Conservation (phyloP, 1,139 yeast species). For the Pneumocystis murina region DNA sequence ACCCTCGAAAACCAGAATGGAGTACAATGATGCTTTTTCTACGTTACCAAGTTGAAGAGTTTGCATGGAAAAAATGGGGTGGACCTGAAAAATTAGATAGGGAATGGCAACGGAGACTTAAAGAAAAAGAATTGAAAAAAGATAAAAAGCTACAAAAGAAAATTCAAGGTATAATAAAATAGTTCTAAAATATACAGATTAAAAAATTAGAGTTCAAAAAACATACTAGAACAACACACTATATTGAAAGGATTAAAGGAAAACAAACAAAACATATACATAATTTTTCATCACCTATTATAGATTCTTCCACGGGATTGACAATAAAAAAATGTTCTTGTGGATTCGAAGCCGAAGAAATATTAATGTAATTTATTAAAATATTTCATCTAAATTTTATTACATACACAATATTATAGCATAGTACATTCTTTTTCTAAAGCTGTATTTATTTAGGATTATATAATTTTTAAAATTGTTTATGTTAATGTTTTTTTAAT, state of each 20-base stretch:
- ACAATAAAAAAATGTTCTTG: neutral
- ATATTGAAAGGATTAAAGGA: neutral
- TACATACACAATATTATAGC: neutral
- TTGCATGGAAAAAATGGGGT: conserved; percentile 91
- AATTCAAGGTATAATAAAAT: conserved; percentile 22
- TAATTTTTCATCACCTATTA: neutral
- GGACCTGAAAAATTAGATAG: conserved; percentile 72
- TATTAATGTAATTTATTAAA: neutral
- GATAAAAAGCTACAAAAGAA: conserved; percentile 66
- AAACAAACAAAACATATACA: neutral
- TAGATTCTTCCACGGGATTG: neutral
- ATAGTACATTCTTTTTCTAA: neutral
- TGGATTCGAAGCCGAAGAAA: neutral
- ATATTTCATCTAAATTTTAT: neutral
- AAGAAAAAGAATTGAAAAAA: conserved; percentile 50
- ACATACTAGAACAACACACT: neutral
- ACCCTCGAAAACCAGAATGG: conserved; percentile 80
- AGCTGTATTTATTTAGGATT: neutral
- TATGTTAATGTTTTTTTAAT: neutral
- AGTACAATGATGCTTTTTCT: conserved; percentile 85
- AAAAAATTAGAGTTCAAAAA: neutral
- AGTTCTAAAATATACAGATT: neutral
- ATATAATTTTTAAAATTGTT: neutral
- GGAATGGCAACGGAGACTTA: conserved; percentile 83
- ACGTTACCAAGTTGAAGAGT: conserved; percentile 80